Evolutionary conservation across 768 basidiomycete genomes (phyloP).

Genomic region (Psilocybe sp.): DNA sequence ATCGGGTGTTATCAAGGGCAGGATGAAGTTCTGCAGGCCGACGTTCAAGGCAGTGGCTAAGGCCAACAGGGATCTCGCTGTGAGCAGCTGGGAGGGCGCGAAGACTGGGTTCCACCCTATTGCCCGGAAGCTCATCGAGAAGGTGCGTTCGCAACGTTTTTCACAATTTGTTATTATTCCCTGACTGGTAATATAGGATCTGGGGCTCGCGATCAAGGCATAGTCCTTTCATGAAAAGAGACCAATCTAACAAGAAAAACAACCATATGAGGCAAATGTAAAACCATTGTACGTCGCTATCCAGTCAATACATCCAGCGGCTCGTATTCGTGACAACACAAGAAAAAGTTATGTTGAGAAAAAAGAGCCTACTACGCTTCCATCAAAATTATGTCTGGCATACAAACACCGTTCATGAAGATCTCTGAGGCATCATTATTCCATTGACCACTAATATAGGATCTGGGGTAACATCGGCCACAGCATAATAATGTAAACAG

Average conservation of each 20-base stretch:
- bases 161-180: background rate
- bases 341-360: no score
- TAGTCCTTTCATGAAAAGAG: background rate
- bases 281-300: no score
- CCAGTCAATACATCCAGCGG: no score
- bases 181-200: slow-evolving; percentile 8
- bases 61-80: slow-evolving; percentile 53
- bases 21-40: slow-evolving; percentile 85
- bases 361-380: no score
- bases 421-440: no score
- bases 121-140: slow-evolving; percentile 70
- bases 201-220: slow-evolving; percentile 9
- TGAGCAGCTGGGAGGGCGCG: slow-evolving; percentile 41
- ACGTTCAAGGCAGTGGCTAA: slow-evolving; percentile 52
- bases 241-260: background rate
- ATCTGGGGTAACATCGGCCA: no score
- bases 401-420: no score
- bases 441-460: background rate
- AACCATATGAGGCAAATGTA: background rate
- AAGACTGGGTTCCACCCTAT: slow-evolving; percentile 72
- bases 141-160: slow-evolving; percentile 38
- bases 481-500: background rate
- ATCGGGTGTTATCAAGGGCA: slow-evolving; percentile 63
- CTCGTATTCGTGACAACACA: no score
- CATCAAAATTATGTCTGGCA: no score